Evolutionary conservation across 768 basidiomycete genomes (phyloP).

Genomic region (Suillus weaverae): DNA sequence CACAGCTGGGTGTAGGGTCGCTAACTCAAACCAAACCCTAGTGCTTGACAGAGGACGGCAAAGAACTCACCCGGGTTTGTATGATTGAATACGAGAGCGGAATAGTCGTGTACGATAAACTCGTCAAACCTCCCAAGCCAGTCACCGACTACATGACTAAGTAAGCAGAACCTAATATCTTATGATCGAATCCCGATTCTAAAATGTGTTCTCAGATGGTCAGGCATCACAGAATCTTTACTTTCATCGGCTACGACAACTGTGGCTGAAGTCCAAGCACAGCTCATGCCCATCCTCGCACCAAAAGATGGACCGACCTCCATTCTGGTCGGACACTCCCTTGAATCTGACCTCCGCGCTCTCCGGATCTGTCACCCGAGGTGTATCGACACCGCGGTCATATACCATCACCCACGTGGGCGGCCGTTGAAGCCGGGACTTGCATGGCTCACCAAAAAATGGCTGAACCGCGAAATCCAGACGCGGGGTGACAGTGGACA

Average conservation of each 20-base stretch:
- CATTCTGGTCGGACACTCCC: constrained; percentile 91
- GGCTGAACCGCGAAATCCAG: constrained; percentile 91
- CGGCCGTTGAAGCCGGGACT: constrained; percentile 92
- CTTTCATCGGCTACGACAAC: constrained; percentile 74
- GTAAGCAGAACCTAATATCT: constrained; percentile 38
- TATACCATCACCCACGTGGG: constrained; percentile 92
- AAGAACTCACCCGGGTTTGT: constrained; percentile 83
- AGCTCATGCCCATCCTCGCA: constrained; percentile 64
- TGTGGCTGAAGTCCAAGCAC: constrained; percentile 72
- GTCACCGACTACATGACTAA: constrained; percentile 92
- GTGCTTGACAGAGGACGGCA: constrained; percentile 90
- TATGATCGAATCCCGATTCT: not conserved
- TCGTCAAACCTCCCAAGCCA: constrained; percentile 85
- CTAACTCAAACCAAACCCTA: constrained; percentile 29
- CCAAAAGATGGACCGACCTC: constrained; percentile 52
- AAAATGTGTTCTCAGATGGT: constrained; percentile 58
- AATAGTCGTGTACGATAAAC: constrained; percentile 79
- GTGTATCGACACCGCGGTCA: constrained; percentile 89
- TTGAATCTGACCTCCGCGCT: constrained; percentile 91
- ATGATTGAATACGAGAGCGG: constrained; percentile 76
- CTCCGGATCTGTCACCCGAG: constrained; percentile 83
- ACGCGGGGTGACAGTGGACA: constrained; percentile 82
- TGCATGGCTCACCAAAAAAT: constrained; percentile 96
- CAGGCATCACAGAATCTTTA: constrained; percentile 83
- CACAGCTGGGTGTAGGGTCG: not conserved